A percentile compares a stretch with the other conserved stretches of the same genome.
Conservation (phyloP, 306 rosid species). For the Arachis hypogaea region DNA sequence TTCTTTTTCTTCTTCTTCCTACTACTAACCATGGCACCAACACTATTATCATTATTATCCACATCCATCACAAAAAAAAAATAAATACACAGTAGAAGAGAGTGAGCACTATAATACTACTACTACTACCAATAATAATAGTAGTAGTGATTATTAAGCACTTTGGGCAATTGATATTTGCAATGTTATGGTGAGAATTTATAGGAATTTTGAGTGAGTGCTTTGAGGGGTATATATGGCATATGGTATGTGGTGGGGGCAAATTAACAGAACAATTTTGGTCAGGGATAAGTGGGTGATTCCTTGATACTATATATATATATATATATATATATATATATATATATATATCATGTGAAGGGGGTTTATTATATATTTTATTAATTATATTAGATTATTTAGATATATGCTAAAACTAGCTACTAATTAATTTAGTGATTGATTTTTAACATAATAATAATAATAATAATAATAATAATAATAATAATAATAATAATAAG, state of each 20-base stretch:
- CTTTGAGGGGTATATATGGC: background rate
- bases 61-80: constrained; percentile 1
- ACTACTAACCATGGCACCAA: constrained; percentile 10
- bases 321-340: too few relatives aligned
- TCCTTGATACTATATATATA: background rate
- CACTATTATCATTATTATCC: constrained; percentile 32
- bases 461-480: too few relatives aligned
- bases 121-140: too few relatives aligned
- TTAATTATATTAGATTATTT: too few relatives aligned
- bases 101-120: too few relatives aligned
- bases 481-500: too few relatives aligned
- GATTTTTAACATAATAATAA: too few relatives aligned
- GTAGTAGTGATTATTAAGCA: too few relatives aligned
- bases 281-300: background rate
- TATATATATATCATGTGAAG: background rate
- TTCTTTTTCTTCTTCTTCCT: constrained; percentile 41
- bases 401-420: too few relatives aligned
- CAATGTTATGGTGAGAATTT: background rate
- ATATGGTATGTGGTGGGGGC: background rate
- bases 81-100: background rate
- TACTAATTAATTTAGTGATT: too few relatives aligned
- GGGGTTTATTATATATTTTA: background rate
- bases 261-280: background rate
- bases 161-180: background rate
- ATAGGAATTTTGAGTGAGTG: constrained; percentile 1